Conservation (phyloP, 202 grass and related monocot species). For the Cymbopogon flexuosus region DNA sequence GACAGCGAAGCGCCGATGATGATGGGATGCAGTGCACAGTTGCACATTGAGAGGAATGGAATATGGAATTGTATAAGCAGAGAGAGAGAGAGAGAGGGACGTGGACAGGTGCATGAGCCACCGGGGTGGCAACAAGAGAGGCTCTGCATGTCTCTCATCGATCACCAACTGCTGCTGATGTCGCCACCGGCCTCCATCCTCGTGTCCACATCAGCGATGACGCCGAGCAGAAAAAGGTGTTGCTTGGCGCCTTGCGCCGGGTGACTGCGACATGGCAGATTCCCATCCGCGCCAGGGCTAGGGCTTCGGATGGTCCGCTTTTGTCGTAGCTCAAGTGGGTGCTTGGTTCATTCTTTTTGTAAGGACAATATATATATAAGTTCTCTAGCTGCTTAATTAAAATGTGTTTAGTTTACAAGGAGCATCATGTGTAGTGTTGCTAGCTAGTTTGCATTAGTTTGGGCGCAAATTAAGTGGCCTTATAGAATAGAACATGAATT, state of each 20-base stretch:
- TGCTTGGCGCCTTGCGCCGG: slow-evolving; percentile 15
- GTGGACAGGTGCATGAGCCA: slow-evolving; percentile 39
- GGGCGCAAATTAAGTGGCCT: not conserved
- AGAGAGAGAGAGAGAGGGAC: not conserved
- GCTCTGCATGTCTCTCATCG: not conserved
- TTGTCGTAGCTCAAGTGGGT: slow-evolving; percentile 25
- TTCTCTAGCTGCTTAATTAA: no score
- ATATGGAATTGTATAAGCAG: not conserved
- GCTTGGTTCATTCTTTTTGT: not conserved
- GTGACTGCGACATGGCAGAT: slow-evolving; percentile 33
- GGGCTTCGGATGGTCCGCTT: slow-evolving; percentile 23
- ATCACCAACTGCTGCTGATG: slow-evolving; percentile 15
- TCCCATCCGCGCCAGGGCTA: slow-evolving; percentile 12
- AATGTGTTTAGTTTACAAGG: not conserved
- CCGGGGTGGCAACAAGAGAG: slow-evolving; percentile 31
- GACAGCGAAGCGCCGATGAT: not conserved
- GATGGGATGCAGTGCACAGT: not conserved
- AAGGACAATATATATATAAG: no score
- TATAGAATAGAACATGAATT: not conserved
- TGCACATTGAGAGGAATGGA: no score
- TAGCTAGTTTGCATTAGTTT: not conserved
- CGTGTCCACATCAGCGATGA: slow-evolving; percentile 18
- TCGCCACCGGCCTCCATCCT: not conserved
- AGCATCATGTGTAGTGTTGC: not conserved
- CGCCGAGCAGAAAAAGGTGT: slow-evolving; percentile 42